Percentiles rank a stretch among this genome's conserved stretches.
These are phyloP conservation scores for Pythium volutum DNA, from an alignment of 352 stramenopile species.

Conservation along the genomic window DNA sequence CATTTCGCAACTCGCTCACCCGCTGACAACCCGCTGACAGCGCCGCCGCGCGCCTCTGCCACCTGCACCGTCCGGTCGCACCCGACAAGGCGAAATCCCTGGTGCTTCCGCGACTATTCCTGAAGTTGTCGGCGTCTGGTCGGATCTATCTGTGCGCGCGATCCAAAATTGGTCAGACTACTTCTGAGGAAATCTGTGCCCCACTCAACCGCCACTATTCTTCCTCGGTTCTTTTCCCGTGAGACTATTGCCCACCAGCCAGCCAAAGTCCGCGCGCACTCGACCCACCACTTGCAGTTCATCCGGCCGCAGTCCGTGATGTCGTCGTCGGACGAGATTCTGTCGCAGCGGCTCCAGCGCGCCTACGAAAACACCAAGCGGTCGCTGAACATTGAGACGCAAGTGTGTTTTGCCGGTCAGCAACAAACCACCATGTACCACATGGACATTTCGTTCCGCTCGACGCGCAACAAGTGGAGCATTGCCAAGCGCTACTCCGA, in stretches of 20 bases:
- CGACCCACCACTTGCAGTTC: not conserved
- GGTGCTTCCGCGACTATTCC: conserved; percentile 17
- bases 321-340: conserved; percentile 42
- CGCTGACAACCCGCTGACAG: too few relatives aligned
- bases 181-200: not conserved
- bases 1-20: conserved; percentile 1
- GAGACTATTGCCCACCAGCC: not conserved
- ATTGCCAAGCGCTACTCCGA: conserved; percentile 87
- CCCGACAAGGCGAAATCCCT: not conserved
- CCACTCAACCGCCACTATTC: not conserved
- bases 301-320: conserved; percentile 24
- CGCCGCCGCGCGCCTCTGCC: too few relatives aligned
- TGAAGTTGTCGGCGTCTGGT: conserved; percentile 12
- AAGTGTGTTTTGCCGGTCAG: conserved; percentile 49
- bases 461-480: conserved; percentile 84
- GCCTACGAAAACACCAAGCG: conserved; percentile 75
- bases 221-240: conserved; percentile 1
- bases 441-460: conserved; percentile 85
- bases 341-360: conserved; percentile 63
- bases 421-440: conserved; percentile 81
- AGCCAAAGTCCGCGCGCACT: too few relatives aligned
- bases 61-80: not conserved
- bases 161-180: conserved; percentile 16
- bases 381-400: conserved; percentile 80
- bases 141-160: conserved; percentile 5